phyloP scores from a whole-genome alignment of 2,329 filamentous ascomycete genomes.

The Salinomyces thailandicus region DNA sequence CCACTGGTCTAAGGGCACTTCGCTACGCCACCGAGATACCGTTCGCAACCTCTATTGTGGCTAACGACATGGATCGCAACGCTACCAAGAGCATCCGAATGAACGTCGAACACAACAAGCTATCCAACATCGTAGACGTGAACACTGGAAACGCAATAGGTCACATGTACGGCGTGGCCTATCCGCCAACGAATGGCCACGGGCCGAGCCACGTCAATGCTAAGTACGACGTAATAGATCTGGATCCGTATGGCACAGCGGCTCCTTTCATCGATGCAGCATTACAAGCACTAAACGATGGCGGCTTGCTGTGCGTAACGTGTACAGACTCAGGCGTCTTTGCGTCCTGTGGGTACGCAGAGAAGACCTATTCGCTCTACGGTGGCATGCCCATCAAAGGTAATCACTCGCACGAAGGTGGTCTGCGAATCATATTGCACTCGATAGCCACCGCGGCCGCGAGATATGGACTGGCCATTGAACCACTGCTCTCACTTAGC shows the following conservation, averaged over 20 bases:
- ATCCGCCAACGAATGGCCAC: constrained; percentile 22
- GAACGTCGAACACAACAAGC: constrained; percentile 74
- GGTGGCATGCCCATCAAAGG: constrained; percentile 83
- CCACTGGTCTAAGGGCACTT: constrained; percentile 80
- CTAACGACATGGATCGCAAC: constrained; percentile 68
- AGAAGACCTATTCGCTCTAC: constrained; percentile 91
- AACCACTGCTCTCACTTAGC: constrained; percentile 82
- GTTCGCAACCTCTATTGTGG: constrained; percentile 37
- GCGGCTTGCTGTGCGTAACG: constrained; percentile 85
- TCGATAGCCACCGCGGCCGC: constrained; percentile 69
- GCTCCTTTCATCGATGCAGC: constrained; percentile 87
- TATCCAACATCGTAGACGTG: constrained; percentile 59
- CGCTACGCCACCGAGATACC: constrained; percentile 89
- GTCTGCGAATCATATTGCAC: constrained; percentile 75
- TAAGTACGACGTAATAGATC: constrained; percentile 85
- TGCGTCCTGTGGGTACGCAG: constrained; percentile 85
- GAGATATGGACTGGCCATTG: constrained; percentile 76
- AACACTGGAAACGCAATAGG: constrained; percentile 74
- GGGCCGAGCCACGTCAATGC: constrained; percentile 27
- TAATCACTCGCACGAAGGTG: constrained; percentile 75
- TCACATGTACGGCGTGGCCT: constrained; percentile 67
- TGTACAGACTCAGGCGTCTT: constrained; percentile 95
- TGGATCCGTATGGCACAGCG: constrained; percentile 92
- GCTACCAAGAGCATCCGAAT: constrained; percentile 55
- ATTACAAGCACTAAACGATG: constrained; percentile 75